Evolutionary conservation across 2,329 filamentous ascomycete genomes (phyloP), one percentile per base, ranked within the genome.

Genomic region (Aureobasidium zeae): DNA sequence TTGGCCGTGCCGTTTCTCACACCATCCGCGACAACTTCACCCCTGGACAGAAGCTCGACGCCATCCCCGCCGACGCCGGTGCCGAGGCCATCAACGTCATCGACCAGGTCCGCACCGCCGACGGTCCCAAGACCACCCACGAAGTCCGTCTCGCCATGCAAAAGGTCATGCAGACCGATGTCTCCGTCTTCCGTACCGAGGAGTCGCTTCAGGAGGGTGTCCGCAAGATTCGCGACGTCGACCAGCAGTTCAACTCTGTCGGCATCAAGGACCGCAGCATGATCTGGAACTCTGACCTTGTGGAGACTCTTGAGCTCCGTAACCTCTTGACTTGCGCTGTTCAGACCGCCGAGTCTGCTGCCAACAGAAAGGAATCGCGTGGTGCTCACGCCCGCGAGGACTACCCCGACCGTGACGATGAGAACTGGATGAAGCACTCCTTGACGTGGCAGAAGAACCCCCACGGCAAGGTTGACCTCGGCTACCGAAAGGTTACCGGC

Each of bases 361-460:
- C 87, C 47, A 89, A 89, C 70, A 81, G 91, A 62, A 94, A 94
- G 76, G 91, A 98, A 70, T 94, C 87, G 45, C 85, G 91, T 70
- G 91, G 91, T 63, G 91, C 91, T 17, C 91, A 98, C 68, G 91
- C 91, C 53, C 84, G 91, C 54, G 91, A 98, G 73, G 91, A 98
- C 64, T 96, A 67, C 76, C 89, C 89, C 46, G 88, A 96, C 13
- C 83, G 91, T 72, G 86, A 96, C 62, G 91, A 98, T 63, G 74
- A 81, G 67, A 83, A 93, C 66, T 96, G 89, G 89, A 95, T 95
- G 89, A 96, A 96, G 81, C 91, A 98, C 77, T 94, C 86, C 33
- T 77, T 98, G 49, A 86, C 82, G 53, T 98, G 83, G 83, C 91
- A 98, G 76, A 93, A 86, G 81, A 65, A 81, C 62, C 85, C 88